Percentiles rank a stretch among this genome's conserved stretches.
These are phyloP conservation scores for Toxicodendron radicans DNA, from an alignment of 345 rosid species.

Conservation along the genomic window DNA sequence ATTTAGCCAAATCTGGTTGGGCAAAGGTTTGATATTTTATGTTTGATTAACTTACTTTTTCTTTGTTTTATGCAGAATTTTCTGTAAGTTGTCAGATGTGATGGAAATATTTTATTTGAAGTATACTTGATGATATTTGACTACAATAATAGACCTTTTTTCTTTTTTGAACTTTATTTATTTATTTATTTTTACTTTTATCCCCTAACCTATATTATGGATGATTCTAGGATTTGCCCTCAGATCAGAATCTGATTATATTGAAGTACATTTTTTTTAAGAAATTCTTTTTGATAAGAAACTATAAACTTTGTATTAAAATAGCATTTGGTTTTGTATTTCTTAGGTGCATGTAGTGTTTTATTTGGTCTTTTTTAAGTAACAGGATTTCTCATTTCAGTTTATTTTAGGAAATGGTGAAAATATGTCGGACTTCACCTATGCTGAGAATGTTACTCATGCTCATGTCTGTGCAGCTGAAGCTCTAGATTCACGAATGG, in stretches of 20 bases:
- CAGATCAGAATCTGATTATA: too few species aligned
- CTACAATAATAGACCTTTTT: not conserved
- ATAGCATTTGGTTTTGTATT: not conserved
- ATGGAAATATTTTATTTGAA: too few species aligned
- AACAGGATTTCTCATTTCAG: slow-evolving; percentile 61
- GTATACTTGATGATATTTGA: not conserved
- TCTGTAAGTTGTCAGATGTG: too few species aligned
- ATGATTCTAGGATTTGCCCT: too few species aligned
- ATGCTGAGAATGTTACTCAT: slow-evolving; percentile 81
- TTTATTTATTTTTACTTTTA: not conserved
- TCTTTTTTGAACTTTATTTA: not conserved
- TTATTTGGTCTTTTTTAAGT: slow-evolving; percentile 24
- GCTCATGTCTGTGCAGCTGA: slow-evolving; percentile 79
- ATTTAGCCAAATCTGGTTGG: slow-evolving; percentile 76
- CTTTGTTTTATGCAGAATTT: not conserved
- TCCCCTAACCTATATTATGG: not conserved
- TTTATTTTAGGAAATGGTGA: slow-evolving; percentile 80
- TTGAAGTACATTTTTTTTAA: too few species aligned
- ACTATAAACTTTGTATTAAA: too few species aligned
- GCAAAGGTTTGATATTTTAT: slow-evolving; percentile 58
- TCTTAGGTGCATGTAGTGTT: not conserved
- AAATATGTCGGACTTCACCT: slow-evolving; percentile 87
- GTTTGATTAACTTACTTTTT: not conserved
- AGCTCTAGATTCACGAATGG: slow-evolving; percentile 65
- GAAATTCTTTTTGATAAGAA: too few species aligned